Percentiles rank a stretch among this genome's conserved stretches.
Evolutionary conservation across 345 rosid genomes (phyloP).

Genomic region (Pistacia integerrima): DNA sequence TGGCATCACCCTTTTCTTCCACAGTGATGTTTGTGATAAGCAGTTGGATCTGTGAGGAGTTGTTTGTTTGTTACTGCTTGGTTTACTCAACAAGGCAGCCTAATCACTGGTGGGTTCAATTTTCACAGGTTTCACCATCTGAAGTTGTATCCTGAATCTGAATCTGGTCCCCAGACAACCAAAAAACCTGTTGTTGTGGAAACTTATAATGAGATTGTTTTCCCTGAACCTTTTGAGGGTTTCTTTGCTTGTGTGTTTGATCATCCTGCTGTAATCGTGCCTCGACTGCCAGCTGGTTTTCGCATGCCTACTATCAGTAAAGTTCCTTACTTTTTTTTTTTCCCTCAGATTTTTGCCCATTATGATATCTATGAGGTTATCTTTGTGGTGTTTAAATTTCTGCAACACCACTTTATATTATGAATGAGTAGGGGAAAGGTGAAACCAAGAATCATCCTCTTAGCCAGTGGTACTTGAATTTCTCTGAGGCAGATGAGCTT

Average conservation of each 20-base stretch:
- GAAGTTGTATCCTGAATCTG: conserved; percentile 74
- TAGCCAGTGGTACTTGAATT: conserved; percentile 58
- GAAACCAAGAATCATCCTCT: conserved; percentile 63
- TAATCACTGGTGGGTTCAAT: conserved; percentile 19
- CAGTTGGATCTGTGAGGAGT: conserved; percentile 76
- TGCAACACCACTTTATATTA: conserved; percentile 39
- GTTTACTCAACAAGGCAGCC: not conserved
- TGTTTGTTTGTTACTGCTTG: conserved; percentile 11
- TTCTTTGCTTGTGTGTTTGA: conserved; percentile 67
- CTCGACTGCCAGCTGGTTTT: conserved; percentile 58
- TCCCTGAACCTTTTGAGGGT: conserved; percentile 69
- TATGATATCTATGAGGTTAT: conserved; percentile 12
- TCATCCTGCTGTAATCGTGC: conserved; percentile 68
- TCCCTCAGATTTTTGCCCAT: not conserved
- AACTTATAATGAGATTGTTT: conserved; percentile 78
- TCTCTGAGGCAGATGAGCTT: conserved; percentile 76
- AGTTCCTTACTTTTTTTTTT: conserved; percentile 17
- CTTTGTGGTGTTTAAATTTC: conserved; percentile 20
- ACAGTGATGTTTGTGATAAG: conserved; percentile 64
- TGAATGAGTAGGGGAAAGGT: conserved; percentile 42
- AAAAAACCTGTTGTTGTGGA: conserved; percentile 86
- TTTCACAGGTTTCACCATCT: conserved; percentile 62
- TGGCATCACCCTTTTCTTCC: conserved; percentile 67
- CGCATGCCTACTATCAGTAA: conserved; percentile 52
- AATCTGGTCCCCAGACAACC: conserved; percentile 61